phyloP scores from a whole-genome alignment of 331 rosid genomes.

The Dryas integrifolia region DNA sequence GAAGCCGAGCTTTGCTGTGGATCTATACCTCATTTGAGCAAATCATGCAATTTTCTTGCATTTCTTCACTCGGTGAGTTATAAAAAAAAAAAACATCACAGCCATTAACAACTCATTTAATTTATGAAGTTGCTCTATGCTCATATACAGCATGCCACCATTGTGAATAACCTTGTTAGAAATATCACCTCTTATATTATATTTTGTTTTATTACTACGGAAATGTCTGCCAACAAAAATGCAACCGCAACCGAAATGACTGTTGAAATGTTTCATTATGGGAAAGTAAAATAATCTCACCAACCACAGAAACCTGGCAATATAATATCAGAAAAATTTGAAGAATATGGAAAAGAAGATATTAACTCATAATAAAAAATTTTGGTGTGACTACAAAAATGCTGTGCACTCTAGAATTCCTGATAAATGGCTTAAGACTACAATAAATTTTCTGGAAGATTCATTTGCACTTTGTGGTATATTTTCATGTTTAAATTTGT shows the following conservation, averaged over 20 bases:
- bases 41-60: conserved; percentile 90
- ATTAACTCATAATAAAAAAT: too few species aligned
- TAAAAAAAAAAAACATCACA: neutral
- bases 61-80: conserved; percentile 85
- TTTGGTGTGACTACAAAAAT: neutral
- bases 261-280: too few species aligned
- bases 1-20: conserved; percentile 58
- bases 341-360: too few species aligned
- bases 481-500: neutral
- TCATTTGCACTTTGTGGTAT: neutral
- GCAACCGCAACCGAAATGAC: too few species aligned
- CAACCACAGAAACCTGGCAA: too few species aligned
- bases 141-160: neutral
- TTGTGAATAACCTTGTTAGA: neutral
- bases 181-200: too few species aligned
- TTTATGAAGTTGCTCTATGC: neutral
- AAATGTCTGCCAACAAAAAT: too few species aligned
- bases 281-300: too few species aligned
- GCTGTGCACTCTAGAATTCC: neutral
- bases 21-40: conserved; percentile 54
- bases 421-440: neutral
- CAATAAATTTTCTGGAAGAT: neutral
- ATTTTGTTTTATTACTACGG: too few species aligned
- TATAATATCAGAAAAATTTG: too few species aligned
- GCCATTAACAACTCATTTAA: neutral